These are phyloP conservation scores for Verticillium isaacii DNA, from an alignment of 2,329 filamentous ascomycete species.

Conservation along the genomic window DNA sequence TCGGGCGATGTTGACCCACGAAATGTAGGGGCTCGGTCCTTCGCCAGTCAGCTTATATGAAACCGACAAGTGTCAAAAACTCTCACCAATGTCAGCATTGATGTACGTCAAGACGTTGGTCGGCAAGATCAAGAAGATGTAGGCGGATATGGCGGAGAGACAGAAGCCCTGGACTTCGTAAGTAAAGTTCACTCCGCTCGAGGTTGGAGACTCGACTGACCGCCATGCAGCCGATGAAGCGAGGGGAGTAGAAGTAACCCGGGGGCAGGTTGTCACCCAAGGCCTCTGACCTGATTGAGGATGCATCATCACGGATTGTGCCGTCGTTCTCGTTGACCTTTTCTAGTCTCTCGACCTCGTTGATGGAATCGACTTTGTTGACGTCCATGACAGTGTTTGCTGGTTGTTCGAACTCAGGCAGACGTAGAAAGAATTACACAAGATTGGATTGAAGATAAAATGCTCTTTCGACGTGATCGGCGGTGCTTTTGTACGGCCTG, in stretches of 20 bases:
- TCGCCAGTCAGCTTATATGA: neutral
- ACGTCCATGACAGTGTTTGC: conserved; percentile 9
- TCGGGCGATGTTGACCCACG: conserved; percentile 23
- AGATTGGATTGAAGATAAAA: too few relatives aligned
- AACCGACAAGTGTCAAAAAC: neutral
- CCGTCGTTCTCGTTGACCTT: conserved; percentile 8
- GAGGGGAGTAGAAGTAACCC: conserved; percentile 29
- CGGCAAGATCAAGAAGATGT: conserved; percentile 30
- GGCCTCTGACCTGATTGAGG: conserved; percentile 28
- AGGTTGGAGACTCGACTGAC: conserved; percentile 15
- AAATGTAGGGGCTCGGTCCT: conserved; percentile 12
- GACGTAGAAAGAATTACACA: too few relatives aligned
- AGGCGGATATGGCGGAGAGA: conserved; percentile 27
- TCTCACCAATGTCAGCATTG: conserved; percentile 26
- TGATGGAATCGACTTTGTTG: conserved; percentile 13
- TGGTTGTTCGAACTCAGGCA: too few relatives aligned
- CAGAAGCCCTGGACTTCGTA: conserved; percentile 22
- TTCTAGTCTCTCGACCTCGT: conserved; percentile 4
- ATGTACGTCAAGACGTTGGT: conserved; percentile 25
- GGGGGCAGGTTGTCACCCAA: conserved; percentile 27
- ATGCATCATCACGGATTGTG: conserved; percentile 17
- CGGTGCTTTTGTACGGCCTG: too few relatives aligned
- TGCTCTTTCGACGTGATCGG: too few relatives aligned
- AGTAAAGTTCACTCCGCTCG: neutral
- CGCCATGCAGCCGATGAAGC: conserved; percentile 25